Percentiles rank a stretch among this genome's conserved stretches.
phyloP scores from a whole-genome alignment of 345 rosid species.

The Rhizophora apiculata region DNA sequence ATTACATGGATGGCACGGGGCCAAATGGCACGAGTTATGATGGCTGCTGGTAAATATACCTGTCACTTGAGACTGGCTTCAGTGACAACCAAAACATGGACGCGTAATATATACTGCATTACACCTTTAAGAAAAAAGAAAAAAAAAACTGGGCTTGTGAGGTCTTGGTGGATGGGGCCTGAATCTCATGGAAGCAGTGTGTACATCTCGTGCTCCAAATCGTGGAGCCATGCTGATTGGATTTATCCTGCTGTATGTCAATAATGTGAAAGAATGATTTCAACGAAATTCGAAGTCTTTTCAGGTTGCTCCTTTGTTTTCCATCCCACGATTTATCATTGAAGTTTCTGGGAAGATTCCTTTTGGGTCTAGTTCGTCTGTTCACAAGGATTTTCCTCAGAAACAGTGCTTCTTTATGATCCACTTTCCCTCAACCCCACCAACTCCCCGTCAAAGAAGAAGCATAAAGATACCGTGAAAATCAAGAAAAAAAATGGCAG shows the following conservation, averaged over 20 bases:
- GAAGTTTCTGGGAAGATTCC: no score
- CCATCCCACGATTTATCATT: no score
- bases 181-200: background rate
- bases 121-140: background rate
- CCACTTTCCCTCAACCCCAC: no score
- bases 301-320: no score
- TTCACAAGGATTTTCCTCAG: no score
- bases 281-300: background rate
- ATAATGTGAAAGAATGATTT: background rate
- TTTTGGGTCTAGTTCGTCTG: no score
- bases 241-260: conserved; percentile 8
- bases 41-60: background rate
- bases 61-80: conserved; percentile 1
- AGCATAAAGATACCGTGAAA: no score
- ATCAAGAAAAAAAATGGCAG: no score
- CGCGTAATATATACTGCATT: background rate
- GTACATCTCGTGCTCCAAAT: background rate
- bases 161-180: background rate
- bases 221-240: conserved; percentile 12
- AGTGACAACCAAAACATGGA: background rate
- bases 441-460: no score
- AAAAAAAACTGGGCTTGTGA: background rate
- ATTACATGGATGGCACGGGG: background rate
- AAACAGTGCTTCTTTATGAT: no score
- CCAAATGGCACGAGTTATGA: background rate